A percentile compares a stretch with the other conserved stretches of the same genome.
Evolutionary conservation across 331 rosid genomes (phyloP).

Genomic region (Erythrophleum ivorense): DNA sequence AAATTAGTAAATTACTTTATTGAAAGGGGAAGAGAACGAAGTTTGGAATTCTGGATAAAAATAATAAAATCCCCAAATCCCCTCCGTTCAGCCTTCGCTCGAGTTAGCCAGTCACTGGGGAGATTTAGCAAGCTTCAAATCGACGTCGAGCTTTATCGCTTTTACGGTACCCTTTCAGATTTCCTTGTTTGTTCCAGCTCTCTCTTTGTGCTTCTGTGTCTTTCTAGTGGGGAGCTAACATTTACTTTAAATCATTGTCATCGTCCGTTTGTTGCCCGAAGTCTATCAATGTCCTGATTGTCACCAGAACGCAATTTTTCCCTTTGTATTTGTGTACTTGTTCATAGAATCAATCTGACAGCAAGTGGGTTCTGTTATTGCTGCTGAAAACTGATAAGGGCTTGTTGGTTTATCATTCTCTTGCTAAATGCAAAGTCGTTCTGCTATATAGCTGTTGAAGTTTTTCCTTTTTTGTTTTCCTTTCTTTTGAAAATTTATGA

Average conservation of each 20-base stretch:
- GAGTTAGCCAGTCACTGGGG: background rate
- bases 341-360: background rate
- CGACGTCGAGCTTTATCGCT: conserved; percentile 5
- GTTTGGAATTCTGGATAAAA: background rate
- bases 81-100: background rate
- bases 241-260: background rate
- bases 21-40: background rate
- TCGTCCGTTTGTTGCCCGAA: background rate
- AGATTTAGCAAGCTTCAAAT: background rate
- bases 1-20: background rate
- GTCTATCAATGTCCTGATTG: background rate
- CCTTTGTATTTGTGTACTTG: background rate
- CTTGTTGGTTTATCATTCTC: background rate
- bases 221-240: background rate
- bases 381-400: background rate
- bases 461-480: no score
- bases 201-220: conserved; percentile 1
- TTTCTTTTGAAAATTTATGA: background rate
- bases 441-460: background rate
- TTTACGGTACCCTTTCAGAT: background rate
- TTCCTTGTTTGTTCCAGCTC: background rate
- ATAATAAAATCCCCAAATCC: conserved; percentile 18
- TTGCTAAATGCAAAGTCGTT: background rate
- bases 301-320: background rate
- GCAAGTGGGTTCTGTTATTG: background rate